phyloP scores from a whole-genome alignment of 2,329 filamentous ascomycete genomes.

The Orbilia quercus region DNA sequence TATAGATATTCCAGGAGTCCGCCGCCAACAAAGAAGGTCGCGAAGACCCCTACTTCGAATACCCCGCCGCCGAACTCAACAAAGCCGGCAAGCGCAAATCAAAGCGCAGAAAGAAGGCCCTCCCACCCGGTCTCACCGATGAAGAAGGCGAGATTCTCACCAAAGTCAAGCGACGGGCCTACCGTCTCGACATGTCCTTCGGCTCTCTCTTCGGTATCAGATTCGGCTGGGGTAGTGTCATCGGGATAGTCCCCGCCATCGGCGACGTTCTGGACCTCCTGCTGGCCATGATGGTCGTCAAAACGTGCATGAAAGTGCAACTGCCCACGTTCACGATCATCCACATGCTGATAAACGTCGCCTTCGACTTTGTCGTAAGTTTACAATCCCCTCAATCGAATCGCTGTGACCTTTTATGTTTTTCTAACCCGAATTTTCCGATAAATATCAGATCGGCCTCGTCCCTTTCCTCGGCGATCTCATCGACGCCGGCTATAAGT shows the following conservation, averaged over 20 bases:
- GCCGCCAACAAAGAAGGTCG: slow-evolving; percentile 71
- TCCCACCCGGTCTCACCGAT: slow-evolving; percentile 82
- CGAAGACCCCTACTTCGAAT: slow-evolving; percentile 92
- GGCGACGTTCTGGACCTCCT: slow-evolving; percentile 80
- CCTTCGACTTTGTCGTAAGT: slow-evolving; percentile 72
- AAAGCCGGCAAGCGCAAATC: slow-evolving; percentile 69
- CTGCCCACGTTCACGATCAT: slow-evolving; percentile 72
- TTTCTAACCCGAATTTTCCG: too few relatives aligned
- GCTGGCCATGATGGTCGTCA: slow-evolving; percentile 79
- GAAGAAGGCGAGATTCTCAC: slow-evolving; percentile 86
- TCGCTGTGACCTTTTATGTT: neutral
- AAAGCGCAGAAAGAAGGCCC: slow-evolving; percentile 85
- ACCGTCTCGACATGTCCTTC: slow-evolving; percentile 83
- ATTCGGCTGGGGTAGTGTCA: slow-evolving; percentile 89
- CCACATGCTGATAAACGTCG: slow-evolving; percentile 84
- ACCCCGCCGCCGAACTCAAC: slow-evolving; percentile 67
- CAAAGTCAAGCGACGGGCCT: slow-evolving; percentile 85
- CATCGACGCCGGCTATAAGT: slow-evolving; percentile 75
- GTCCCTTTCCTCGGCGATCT: slow-evolving; percentile 82
- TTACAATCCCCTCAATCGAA: neutral
- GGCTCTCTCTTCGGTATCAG: slow-evolving; percentile 83
- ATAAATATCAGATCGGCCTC: slow-evolving; percentile 75
- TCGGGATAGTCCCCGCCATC: slow-evolving; percentile 81
- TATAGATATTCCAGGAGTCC: slow-evolving; percentile 70
- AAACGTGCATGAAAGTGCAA: slow-evolving; percentile 79